These are phyloP conservation scores for Sarcomyxa edulis DNA, from an alignment of 768 basidiomycete species.

Conservation along the genomic window DNA sequence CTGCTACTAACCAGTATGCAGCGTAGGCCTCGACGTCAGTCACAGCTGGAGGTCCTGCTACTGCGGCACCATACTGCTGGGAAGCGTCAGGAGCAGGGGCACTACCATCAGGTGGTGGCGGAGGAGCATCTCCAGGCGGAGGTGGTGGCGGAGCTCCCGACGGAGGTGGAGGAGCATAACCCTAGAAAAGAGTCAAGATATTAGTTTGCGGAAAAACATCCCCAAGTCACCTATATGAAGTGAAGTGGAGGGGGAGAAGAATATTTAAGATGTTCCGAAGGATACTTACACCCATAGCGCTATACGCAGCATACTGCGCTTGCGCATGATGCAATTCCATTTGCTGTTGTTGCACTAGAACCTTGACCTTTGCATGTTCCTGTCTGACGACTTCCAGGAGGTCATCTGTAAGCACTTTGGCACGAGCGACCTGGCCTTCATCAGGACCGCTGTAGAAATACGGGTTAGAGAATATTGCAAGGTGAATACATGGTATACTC, in stretches of 20 bases:
- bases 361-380: slow-evolving; percentile 81
- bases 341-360: slow-evolving; percentile 64
- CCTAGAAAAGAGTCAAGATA: slow-evolving; percentile 15
- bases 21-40: slow-evolving; percentile 49
- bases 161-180: slow-evolving; percentile 47
- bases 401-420: slow-evolving; percentile 85
- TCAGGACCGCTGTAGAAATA: slow-evolving; percentile 60
- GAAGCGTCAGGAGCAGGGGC: slow-evolving; percentile 43
- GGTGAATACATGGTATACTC: slow-evolving; percentile 23
- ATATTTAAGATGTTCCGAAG: slow-evolving; percentile 2
- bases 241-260: background rate
- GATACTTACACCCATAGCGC: slow-evolving; percentile 49
- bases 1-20: slow-evolving; percentile 48
- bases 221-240: slow-evolving; percentile 3
- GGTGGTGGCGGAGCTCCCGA: slow-evolving; percentile 49
- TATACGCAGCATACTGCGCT: slow-evolving; percentile 73
- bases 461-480: background rate
- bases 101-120: slow-evolving; percentile 33
- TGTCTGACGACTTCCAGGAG: slow-evolving; percentile 82
- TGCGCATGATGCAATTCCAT: slow-evolving; percentile 86
- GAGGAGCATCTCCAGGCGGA: too few relatives aligned
- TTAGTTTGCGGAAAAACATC: background rate
- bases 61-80: slow-evolving; percentile 25
- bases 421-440: slow-evolving; percentile 79
- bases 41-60: slow-evolving; percentile 33